Conservation (phyloP, 192 early-diverging fungal species). For the Dissophora globulifera region DNA sequence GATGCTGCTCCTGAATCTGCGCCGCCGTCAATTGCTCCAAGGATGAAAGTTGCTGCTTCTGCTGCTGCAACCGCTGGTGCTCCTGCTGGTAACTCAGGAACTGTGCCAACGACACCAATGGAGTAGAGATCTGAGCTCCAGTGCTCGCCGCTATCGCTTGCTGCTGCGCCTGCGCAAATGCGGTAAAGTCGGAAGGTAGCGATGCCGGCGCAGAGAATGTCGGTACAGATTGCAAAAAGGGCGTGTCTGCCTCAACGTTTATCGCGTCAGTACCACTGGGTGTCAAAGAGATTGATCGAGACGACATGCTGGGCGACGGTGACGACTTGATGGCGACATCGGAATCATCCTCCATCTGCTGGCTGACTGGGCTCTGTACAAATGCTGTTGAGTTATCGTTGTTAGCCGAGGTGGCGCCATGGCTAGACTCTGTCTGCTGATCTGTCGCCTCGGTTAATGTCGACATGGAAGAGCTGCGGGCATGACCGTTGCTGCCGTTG, state of each 20-base stretch:
- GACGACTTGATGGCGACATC: constrained; percentile 37
- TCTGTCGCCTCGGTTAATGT: not conserved
- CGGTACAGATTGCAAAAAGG: constrained; percentile 21
- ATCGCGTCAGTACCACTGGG: not conserved
- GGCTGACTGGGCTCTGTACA: constrained; percentile 3
- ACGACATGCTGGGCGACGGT: constrained; percentile 27
- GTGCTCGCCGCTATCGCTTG: constrained; percentile 12
- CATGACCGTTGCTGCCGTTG: constrained; percentile 5
- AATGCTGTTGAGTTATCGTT: not conserved
- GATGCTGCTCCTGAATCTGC: constrained; percentile 26
- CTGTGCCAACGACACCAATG: constrained; percentile 35
- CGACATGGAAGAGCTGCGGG: not conserved
- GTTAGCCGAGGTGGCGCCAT: too few relatives aligned
- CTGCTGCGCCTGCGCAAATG: constrained; percentile 30
- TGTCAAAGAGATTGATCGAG: constrained; percentile 11
- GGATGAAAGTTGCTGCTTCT: constrained; percentile 16
- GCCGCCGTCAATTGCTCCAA: constrained; percentile 2
- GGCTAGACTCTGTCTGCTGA: too few relatives aligned
- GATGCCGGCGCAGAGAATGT: constrained; percentile 26
- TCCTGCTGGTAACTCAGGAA: constrained; percentile 33
- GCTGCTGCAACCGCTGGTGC: constrained; percentile 12
- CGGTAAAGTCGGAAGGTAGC: constrained; percentile 36
- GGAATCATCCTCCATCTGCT: constrained; percentile 20
- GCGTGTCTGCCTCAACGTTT: not conserved
- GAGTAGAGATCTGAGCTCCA: constrained; percentile 13